Evolutionary conservation across 176 grass and related monocot species (phyloP), one percentile per base, ranked within the genome.

Genomic region (Carex cristatella): DNA sequence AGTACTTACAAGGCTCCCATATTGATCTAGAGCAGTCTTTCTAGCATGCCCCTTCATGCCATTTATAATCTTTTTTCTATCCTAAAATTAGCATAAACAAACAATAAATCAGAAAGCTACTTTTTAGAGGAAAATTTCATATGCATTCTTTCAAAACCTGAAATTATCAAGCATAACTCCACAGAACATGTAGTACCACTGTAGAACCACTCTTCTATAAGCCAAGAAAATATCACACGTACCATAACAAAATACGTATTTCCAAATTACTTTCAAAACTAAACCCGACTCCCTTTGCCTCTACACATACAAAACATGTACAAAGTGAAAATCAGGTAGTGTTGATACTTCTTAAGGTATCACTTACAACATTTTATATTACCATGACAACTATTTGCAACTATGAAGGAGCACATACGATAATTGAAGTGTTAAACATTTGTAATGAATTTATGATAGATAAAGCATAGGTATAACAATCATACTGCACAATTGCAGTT

Each of bases 41-140:
- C 86, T 90, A 81, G 88, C 64, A 83, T 90, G 83, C 23, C 95
- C 91, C 85, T 98, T 98, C 89, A 98, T 89, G 84, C 91, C 85
- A 90, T 98, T 98, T 79, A 95, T 84, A 38, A 98, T 93, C 32
- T 92, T 98, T 87, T 98, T 94, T 71, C 95, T 93, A 83, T 98
- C 95, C 95, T 98, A 89, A 86, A 93, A 75, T 74, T 65, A 14
- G 73, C 77, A 81, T 13, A 76, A 76, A 15, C 32, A 48, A 56
- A 77, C 48, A 77, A 28, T 30, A 32, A 53, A n/a, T n/a, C n/a
- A n/a, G n/a, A n/a, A n/a, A n/a, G n/a, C n/a, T n/a, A 55, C 12
- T 77, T 75, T 30, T 32, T 15, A 31, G 48, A 12, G 23, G 4
- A 32, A 56, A 77, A 53, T 31, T 76, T 53, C 48, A 75, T 23